Evolutionary conservation across 441 rosid genomes (phyloP), one percentile per base, ranked within the genome.

Genomic region (Dalechampia spathulata): DNA sequence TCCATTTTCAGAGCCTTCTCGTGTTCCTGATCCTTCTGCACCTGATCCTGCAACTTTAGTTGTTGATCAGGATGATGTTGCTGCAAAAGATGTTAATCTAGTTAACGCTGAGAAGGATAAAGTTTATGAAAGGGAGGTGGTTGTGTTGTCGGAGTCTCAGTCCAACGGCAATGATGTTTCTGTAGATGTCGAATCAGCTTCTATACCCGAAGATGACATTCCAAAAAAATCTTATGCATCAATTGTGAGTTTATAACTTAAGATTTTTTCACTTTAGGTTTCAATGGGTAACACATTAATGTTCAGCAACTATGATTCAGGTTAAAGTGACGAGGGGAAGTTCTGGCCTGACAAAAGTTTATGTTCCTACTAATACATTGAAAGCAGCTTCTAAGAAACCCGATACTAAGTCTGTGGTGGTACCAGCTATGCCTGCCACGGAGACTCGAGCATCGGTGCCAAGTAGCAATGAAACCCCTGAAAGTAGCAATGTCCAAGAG

Each of bases 151-250:
- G 34, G 67, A 61, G 45, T 61, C 71, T 60, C 57, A 49, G 55
- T 63, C 68, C 44, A 65, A 63, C 46, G 79, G 62, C 27, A 62
- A 66, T 61, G 69, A 71, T n/a, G 42, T 52, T 62, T 51, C 79
- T 52, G 32, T 58, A 46, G 68, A 61, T 55, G 64, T 59, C 61
- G 86, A 76, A 62, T 65, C 72, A 36, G 46, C 66, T 57, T 56
- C 78, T 48, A 60, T 62, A 13, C 63, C 68, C 43, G 72, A 66
- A 59, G 81, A 77, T 36, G 85, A 78, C 58, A 57, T 64, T 60
- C 68, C 75, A 42, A 83, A 83, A 75, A 73, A 74, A 68, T 83
- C 86, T 13, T 83, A 80, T 75, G 90, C 86, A 66, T 83, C 86
- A 58, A 83, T 83, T 69, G 90, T 83, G 68, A 73, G 90, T 76